Evolutionary conservation across 2,329 filamentous ascomycete species (phyloP).

Genomic region (Cadophora malorum): DNA sequence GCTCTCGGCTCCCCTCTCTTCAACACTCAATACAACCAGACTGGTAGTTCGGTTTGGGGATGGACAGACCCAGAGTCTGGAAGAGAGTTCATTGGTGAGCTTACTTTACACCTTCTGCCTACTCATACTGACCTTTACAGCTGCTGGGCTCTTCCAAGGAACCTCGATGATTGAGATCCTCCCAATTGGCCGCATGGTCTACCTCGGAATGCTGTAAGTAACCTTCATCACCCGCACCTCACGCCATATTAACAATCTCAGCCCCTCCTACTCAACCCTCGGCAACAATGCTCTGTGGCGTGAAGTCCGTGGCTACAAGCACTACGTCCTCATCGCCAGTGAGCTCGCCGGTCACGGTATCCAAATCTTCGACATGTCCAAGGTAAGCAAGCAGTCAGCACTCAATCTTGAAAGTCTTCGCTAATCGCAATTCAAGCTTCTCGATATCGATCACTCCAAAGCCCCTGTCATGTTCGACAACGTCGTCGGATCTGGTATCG

Average conservation of each 20-base stretch:
- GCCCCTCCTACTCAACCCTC: slow-evolving; percentile 4
- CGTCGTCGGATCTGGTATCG: slow-evolving; percentile 44
- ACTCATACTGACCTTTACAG: not conserved
- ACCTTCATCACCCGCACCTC: not conserved
- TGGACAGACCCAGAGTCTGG: slow-evolving; percentile 54
- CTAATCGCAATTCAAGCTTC: slow-evolving; percentile 40
- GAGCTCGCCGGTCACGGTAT: slow-evolving; percentile 55
- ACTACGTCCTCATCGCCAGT: slow-evolving; percentile 49
- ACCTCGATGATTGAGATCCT: slow-evolving; percentile 54
- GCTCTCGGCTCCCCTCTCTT: slow-evolving; percentile 33
- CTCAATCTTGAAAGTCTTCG: not conserved
- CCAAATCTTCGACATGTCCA: slow-evolving; percentile 62
- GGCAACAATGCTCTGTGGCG: slow-evolving; percentile 40
- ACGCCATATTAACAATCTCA: slow-evolving; percentile 26
- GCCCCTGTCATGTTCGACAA: slow-evolving; percentile 48
- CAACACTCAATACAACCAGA: slow-evolving; percentile 18
- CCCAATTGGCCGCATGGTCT: slow-evolving; percentile 52
- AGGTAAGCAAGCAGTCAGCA: slow-evolving; percentile 14
- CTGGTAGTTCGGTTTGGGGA: slow-evolving; percentile 43
- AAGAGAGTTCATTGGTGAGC: slow-evolving; percentile 52
- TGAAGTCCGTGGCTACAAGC: slow-evolving; percentile 48
- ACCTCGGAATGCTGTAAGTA: slow-evolving; percentile 47
- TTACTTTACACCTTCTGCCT: too few species aligned
- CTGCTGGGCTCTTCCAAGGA: slow-evolving; percentile 19
- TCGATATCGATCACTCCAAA: slow-evolving; percentile 48